phyloP scores from a whole-genome alignment of 2,329 filamentous ascomycete genomes.

The Fusarium drepaniforme region DNA sequence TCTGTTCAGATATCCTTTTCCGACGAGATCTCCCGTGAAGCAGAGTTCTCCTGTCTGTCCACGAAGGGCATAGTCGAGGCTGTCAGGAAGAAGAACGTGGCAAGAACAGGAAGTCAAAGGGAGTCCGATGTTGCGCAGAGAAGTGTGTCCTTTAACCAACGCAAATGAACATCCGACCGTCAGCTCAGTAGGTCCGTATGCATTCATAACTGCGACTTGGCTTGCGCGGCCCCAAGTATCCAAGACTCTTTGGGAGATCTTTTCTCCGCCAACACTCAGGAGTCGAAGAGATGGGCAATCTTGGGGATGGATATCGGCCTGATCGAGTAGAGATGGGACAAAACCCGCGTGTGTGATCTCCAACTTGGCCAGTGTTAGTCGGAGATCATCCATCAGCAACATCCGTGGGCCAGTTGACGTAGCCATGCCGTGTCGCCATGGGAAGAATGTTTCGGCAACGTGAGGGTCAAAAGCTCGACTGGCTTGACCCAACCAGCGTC shows the following conservation, averaged over 20 bases:
- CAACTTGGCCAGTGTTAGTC: background rate
- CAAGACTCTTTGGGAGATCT: slow-evolving; percentile 5
- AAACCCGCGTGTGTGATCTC: background rate
- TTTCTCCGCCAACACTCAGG: background rate
- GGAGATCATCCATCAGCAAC: background rate
- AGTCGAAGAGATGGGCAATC: background rate
- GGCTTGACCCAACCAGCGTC: slow-evolving; percentile 8
- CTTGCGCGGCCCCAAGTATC: background rate
- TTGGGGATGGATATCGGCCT: background rate
- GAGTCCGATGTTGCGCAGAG: background rate
- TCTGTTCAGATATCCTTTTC: slow-evolving; percentile 1
- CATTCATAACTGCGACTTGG: slow-evolving; percentile 2
- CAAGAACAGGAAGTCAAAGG: slow-evolving; percentile 1
- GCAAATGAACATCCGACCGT: slow-evolving; percentile 1
- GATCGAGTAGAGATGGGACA: slow-evolving; percentile 1
- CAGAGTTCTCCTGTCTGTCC: background rate
- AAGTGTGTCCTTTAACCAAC: background rate
- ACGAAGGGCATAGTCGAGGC: background rate
- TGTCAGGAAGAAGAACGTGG: background rate
- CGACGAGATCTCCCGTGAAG: slow-evolving; percentile 2
- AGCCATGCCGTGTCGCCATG: slow-evolving; percentile 3
- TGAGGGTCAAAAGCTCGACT: slow-evolving; percentile 13
- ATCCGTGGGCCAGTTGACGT: background rate
- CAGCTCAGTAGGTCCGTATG: slow-evolving; percentile 4
- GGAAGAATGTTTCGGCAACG: slow-evolving; percentile 1